Conservation (phyloP, 768 basidiomycete species). For the Kwoniella mangroviensis region DNA sequence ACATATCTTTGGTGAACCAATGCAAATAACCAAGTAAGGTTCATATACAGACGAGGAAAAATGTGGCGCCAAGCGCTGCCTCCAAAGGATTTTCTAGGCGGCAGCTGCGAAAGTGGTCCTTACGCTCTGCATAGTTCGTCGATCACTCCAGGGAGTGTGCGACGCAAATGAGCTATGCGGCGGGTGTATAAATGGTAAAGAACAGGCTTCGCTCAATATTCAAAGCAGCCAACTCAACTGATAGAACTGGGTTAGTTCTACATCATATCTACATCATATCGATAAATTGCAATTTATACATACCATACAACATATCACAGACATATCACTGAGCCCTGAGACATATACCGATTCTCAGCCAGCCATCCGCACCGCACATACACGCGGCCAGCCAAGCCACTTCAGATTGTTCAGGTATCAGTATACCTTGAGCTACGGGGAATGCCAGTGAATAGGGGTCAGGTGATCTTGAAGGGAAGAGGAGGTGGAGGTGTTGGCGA, state of each 20-base stretch:
- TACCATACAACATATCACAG: neutral
- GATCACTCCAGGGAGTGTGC: no score
- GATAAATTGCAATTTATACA: neutral
- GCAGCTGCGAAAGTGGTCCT: no score
- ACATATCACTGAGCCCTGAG: constrained; percentile 9
- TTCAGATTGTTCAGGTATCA: constrained; percentile 80
- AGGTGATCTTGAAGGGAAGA: constrained; percentile 65
- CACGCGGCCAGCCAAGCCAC: constrained; percentile 94
- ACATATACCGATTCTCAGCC: constrained; percentile 81
- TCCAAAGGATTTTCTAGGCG: no score
- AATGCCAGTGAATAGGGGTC: constrained; percentile 66
- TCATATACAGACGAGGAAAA: no score
- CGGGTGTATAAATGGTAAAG: no score
- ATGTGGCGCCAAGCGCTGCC: no score
- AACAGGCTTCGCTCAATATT: no score
- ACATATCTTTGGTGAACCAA: neutral
- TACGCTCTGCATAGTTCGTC: no score
- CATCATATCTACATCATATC: neutral
- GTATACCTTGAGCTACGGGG: constrained; percentile 81
- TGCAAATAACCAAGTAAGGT: neutral
- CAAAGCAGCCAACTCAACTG: no score
- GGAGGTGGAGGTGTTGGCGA: constrained; percentile 73
- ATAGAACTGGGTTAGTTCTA: neutral
- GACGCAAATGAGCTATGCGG: no score
- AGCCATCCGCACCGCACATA: constrained; percentile 90